A percentile compares a stretch with the other conserved stretches of the same genome.
These are phyloP conservation scores for Glomus cerebriforme DNA, from an alignment of 192 early-diverging fungal species.

Conservation along the genomic window DNA sequence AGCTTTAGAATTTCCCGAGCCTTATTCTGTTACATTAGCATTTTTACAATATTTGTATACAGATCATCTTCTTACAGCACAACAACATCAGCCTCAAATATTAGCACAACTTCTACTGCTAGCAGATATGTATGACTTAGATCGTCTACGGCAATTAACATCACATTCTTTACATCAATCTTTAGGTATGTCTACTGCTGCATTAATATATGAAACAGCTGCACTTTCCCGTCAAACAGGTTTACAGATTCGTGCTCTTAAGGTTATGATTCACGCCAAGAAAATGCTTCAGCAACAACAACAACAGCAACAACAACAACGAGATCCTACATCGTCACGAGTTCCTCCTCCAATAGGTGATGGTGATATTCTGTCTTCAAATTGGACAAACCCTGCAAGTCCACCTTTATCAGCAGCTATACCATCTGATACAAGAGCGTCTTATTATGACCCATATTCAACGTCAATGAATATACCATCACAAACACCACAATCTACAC, in stretches of 20 bases:
- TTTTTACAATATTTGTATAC: slow-evolving; percentile 73
- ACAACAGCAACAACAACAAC: slow-evolving; percentile 44
- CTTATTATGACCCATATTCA: slow-evolving; percentile 28
- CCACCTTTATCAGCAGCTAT: not conserved
- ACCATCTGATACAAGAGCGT: not conserved
- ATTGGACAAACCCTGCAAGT: not conserved
- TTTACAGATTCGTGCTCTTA: slow-evolving; percentile 59
- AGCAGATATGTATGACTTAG: slow-evolving; percentile 60
- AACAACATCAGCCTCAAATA: slow-evolving; percentile 65
- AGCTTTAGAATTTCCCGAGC: slow-evolving; percentile 47
- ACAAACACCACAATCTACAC: not conserved
- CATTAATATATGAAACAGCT: slow-evolving; percentile 68
- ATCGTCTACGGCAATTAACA: slow-evolving; percentile 57
- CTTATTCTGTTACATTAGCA: slow-evolving; percentile 54
- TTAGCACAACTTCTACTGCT: slow-evolving; percentile 63
- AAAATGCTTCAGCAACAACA: slow-evolving; percentile 52
- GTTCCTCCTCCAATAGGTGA: not conserved
- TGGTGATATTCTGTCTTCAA: not conserved
- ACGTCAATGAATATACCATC: not conserved
- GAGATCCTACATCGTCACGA: slow-evolving; percentile 12
- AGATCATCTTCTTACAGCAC: slow-evolving; percentile 61
- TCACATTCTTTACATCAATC: slow-evolving; percentile 62
- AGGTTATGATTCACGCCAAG: slow-evolving; percentile 57
- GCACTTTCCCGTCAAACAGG: slow-evolving; percentile 62
- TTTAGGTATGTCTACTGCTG: slow-evolving; percentile 61